phyloP scores from a whole-genome alignment of 495 filamentous ascomycete species.

The Neurospora intermedia region DNA sequence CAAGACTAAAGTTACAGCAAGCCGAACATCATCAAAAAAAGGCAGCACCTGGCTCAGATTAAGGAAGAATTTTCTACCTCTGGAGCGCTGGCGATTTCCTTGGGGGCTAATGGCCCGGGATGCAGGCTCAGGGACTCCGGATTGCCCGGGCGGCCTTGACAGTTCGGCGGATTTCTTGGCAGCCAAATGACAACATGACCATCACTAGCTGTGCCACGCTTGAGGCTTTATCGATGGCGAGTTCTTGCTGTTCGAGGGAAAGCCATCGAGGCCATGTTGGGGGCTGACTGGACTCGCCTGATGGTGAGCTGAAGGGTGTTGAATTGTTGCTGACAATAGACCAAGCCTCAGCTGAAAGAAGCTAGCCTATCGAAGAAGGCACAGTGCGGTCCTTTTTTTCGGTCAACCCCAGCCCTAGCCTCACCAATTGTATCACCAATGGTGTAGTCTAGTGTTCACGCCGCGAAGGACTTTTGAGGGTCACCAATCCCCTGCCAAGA shows the following conservation, averaged over 20 bases:
- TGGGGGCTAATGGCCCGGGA: background rate
- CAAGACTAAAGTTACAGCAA: background rate
- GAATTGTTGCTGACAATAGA: background rate
- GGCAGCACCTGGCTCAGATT: background rate
- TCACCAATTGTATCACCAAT: background rate
- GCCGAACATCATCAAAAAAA: background rate
- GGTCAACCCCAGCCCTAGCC: too few relatives aligned
- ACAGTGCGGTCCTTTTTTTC: background rate
- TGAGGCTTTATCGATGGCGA: too few relatives aligned
- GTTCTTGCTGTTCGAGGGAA: background rate
- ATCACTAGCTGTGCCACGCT: background rate
- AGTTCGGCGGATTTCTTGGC: background rate
- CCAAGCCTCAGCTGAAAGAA: background rate
- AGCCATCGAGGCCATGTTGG: background rate
- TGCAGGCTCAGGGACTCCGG: background rate
- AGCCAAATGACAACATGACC: background rate
- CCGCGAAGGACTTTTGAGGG: background rate
- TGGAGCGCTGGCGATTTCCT: background rate
- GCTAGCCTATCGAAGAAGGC: background rate
- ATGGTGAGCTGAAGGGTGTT: background rate
- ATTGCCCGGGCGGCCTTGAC: background rate
- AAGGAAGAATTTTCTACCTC: background rate
- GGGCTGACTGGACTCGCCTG: background rate
- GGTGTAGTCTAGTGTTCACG: background rate
- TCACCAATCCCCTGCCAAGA: background rate